Percentiles rank a stretch among this genome's conserved stretches.
Evolutionary conservation across 495 filamentous ascomycete species (phyloP).

Genomic region (Annulohypoxylon bovei): DNA sequence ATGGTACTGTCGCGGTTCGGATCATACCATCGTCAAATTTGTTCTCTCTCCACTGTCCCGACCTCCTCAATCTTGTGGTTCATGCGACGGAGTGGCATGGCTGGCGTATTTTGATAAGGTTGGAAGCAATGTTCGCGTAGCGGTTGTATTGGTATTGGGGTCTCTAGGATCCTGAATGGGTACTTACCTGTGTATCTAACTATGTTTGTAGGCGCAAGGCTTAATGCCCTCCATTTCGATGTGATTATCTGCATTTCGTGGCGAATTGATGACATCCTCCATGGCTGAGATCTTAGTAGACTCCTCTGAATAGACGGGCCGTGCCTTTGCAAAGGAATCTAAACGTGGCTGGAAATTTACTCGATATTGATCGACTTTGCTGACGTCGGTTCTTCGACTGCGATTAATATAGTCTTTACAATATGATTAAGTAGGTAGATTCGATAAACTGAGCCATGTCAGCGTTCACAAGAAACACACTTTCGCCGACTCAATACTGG

Average conservation of each 20-base stretch:
- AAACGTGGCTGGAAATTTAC: background rate
- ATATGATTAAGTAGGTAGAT: background rate
- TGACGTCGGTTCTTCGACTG: background rate
- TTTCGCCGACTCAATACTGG: background rate
- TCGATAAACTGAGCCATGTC: background rate
- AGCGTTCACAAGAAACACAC: background rate
- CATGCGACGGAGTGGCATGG: conserved; percentile 18
- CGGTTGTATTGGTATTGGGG: background rate
- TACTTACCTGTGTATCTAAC: background rate
- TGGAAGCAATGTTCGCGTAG: conserved; percentile 10
- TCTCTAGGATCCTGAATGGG: background rate
- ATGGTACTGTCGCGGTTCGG: conserved; percentile 15
- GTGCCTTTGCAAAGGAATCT: background rate
- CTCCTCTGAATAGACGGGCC: background rate
- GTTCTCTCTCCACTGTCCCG: conserved; percentile 21
- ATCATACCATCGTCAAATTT: conserved; percentile 17
- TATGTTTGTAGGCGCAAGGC: background rate
- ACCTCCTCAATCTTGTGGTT: conserved; percentile 24
- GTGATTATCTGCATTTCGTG: background rate
- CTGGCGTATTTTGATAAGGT: conserved; percentile 24
- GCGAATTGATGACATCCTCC: background rate
- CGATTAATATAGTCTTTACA: background rate
- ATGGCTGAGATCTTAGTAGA: background rate
- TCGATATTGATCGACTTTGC: background rate
- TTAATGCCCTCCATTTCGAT: background rate